Evolutionary conservation across 1,139 yeast species (phyloP).

Genomic region (Lodderomyces margitis): DNA sequence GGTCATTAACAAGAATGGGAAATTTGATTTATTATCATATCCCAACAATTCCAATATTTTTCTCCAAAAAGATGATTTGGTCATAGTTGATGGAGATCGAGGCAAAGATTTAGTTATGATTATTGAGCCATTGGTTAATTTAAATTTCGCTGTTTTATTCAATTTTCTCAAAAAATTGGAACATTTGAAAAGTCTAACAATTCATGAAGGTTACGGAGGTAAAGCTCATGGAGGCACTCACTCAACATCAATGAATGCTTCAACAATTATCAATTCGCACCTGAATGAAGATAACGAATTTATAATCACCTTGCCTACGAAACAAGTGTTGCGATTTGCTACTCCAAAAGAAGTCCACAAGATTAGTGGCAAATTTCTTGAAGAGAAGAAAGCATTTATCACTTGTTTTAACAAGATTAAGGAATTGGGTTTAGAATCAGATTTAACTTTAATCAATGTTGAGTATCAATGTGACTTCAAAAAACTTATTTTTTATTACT

Average conservation of each 20-base stretch:
- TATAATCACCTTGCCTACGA: constrained; percentile 47
- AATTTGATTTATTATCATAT: constrained; percentile 48
- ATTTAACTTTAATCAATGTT: constrained; percentile 60
- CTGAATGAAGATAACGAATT: constrained; percentile 46
- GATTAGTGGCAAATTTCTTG: constrained; percentile 43
- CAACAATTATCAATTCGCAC: constrained; percentile 40
- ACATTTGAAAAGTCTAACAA: constrained; percentile 72
- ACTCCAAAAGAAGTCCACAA: constrained; percentile 48
- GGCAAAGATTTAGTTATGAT: constrained; percentile 54
- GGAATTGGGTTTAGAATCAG: constrained; percentile 39
- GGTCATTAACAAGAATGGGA: constrained; percentile 57
- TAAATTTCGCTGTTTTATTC: constrained; percentile 65
- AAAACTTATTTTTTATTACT: constrained; percentile 87
- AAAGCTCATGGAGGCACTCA: constrained; percentile 36
- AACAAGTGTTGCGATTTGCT: constrained; percentile 49
- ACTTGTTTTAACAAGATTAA: constrained; percentile 46
- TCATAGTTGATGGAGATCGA: constrained; percentile 51
- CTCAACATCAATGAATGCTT: constrained; percentile 37
- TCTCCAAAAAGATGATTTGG: constrained; percentile 47
- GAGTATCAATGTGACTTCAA: constrained; percentile 96
- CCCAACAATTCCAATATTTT: constrained; percentile 49
- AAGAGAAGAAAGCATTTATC: constrained; percentile 47
- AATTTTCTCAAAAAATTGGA: constrained; percentile 77
- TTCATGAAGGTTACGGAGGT: constrained; percentile 27
- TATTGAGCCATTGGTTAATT: constrained; percentile 42